phyloP scores from a whole-genome alignment of 441 rosid genomes.

The Dalechampia spathulata region DNA sequence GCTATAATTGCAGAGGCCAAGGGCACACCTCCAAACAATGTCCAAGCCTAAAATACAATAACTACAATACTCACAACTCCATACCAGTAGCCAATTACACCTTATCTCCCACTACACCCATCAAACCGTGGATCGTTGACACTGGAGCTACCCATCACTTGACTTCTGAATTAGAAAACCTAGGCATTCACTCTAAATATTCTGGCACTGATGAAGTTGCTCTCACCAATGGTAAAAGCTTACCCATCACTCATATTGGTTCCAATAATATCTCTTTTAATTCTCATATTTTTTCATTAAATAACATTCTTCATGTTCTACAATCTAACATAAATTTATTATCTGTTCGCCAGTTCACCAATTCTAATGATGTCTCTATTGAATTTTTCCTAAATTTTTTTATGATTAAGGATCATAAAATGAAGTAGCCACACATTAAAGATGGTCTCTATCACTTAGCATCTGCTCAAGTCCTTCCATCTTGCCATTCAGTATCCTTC shows the following conservation, averaged over 20 bases:
- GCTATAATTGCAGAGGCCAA: not conserved
- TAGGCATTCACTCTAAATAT: not conserved
- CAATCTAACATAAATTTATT: not conserved
- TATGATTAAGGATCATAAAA: not conserved
- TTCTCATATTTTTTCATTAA: not conserved
- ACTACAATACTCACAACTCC: accelerated
- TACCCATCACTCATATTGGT: not conserved
- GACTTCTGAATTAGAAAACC: not conserved
- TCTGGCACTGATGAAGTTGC: not conserved
- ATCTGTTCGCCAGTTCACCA: not conserved
- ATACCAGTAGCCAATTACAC: not conserved
- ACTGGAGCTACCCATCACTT: not conserved
- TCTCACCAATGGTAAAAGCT: not conserved
- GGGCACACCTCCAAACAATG: not conserved
- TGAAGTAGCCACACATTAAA: accelerated
- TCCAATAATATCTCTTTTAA: too few relatives aligned
- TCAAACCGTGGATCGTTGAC: not conserved
- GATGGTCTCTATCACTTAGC: accelerated
- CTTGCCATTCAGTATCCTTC: not conserved
- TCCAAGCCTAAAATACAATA: not conserved
- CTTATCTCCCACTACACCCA: not conserved
- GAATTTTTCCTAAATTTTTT: not conserved
- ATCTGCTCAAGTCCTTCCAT: too few relatives aligned
- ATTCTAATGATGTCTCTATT: not conserved
- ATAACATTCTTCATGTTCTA: not conserved